Conservation (phyloP, 768 basidiomycete genomes). For the Filobasidium wieringae region DNA sequence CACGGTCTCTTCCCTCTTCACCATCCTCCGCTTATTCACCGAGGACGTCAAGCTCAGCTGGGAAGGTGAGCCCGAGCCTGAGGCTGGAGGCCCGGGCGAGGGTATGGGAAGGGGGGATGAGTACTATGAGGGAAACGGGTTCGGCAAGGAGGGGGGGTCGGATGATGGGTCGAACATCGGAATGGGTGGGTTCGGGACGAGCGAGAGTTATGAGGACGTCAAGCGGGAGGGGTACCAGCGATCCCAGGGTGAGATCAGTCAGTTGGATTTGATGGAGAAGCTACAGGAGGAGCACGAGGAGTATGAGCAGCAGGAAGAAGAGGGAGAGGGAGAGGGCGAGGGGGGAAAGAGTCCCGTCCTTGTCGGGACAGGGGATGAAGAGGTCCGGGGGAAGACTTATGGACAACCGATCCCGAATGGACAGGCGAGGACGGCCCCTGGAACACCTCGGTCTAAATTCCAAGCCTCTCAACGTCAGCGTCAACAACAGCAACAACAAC, state of each 20-base stretch:
- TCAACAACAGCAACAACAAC: too few relatives aligned
- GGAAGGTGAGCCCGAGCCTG: slow-evolving; percentile 48
- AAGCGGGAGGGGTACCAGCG: slow-evolving; percentile 13
- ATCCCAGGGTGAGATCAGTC: slow-evolving; percentile 26
- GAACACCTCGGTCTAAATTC: too few relatives aligned
- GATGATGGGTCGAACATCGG: not conserved
- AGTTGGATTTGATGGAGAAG: slow-evolving; percentile 23
- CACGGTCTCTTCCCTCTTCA: slow-evolving; percentile 88
- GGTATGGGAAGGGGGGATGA: slow-evolving; percentile 3
- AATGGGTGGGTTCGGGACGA: not conserved
- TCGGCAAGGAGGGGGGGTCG: not conserved
- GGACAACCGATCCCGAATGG: too few relatives aligned
- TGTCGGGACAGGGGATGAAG: not conserved
- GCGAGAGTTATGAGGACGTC: slow-evolving; percentile 8
- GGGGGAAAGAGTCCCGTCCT: not conserved
- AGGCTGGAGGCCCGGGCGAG: not conserved
- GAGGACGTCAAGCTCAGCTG: slow-evolving; percentile 63
- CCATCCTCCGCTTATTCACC: slow-evolving; percentile 90
- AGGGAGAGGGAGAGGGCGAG: not conserved
- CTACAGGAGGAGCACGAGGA: not conserved
- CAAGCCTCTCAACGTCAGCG: too few relatives aligned
- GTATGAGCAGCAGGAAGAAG: not conserved
- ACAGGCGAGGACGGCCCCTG: too few relatives aligned
- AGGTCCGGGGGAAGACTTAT: not conserved
- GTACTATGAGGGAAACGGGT: not conserved